Base-by-base conservation (phyloP, 805 yeast genomes). In the Helenozyma baotianmanensis region DNA sequence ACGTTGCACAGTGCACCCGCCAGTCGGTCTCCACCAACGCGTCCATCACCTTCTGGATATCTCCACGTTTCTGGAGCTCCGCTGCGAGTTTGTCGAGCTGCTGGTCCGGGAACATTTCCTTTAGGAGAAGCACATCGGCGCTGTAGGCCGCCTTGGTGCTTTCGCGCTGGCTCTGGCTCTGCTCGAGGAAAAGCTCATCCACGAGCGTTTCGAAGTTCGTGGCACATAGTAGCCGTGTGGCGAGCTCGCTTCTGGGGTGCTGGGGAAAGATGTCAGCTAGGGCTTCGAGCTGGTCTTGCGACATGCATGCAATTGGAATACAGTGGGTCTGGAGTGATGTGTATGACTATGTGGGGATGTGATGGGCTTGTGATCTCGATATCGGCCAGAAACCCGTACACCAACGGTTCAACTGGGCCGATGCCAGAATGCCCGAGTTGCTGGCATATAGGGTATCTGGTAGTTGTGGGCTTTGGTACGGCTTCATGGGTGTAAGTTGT, bases 41-140 rank as follows among this genome's bases (percentile, higher is more conserved):
- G 28, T 47, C 57, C 47, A 43, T 45, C 1, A 66, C 47, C 6
- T 43, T 45, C 11, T 56, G 63, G 8, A 58, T 3, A 36, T 68
- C 56, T 1, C 60, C 56, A 5, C 55, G 39, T 23, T 55, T 56
- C 15, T 51, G 42, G 12, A 64, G 53, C 3, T 54, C 53, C 2
- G 47, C 39, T 3, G 53, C 40, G 6, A 76, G 50, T 6, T 42
- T 39, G 2, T 43, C 51, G 4, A 49, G 25, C 2, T 62, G 58
- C 2, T 60, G 39, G 11, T 63, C 49, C 0, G 81, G 80, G 38
- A 77, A 75, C 53, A 76, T 63, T 10, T 62, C 67, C 29, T 49
- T 43, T 19, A 72, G 43, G 18, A 48, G 51, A 35, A 38, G 38
- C 9, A 53, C 57, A 3, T 42, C 41, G 2, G 31, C 33, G 12